Conservation (phyloP, 2,329 filamentous ascomycete species). For the Macrophomina phaseolina region DNA sequence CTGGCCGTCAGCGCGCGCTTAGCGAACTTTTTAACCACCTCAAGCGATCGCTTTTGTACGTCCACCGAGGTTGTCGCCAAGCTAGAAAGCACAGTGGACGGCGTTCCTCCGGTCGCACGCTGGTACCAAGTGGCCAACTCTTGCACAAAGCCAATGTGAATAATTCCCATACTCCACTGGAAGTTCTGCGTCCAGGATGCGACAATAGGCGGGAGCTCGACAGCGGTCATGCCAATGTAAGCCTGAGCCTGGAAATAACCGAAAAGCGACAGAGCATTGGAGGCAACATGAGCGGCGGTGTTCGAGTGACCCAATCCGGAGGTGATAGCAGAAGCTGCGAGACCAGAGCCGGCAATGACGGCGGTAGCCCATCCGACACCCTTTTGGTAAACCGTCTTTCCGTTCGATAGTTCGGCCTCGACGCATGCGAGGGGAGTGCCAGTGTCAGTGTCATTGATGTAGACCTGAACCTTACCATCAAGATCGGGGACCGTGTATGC, state of each 20-base stretch:
- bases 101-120: slow-evolving; percentile 85
- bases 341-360: slow-evolving; percentile 81
- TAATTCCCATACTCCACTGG: slow-evolving; percentile 97
- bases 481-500: slow-evolving; percentile 90
- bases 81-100: slow-evolving; percentile 77
- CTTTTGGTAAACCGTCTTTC: slow-evolving; percentile 86
- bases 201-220: slow-evolving; percentile 84
- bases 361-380: slow-evolving; percentile 91
- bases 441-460: slow-evolving; percentile 73
- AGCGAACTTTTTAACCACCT: slow-evolving; percentile 37
- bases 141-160: slow-evolving; percentile 85
- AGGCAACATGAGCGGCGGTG: slow-evolving; percentile 90
- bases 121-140: slow-evolving; percentile 94
- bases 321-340: slow-evolving; percentile 84
- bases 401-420: slow-evolving; percentile 86
- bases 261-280: slow-evolving; percentile 92
- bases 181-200: slow-evolving; percentile 96
- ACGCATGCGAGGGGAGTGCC: slow-evolving; percentile 78
- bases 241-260: slow-evolving; percentile 94
- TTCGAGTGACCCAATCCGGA: slow-evolving; percentile 92
- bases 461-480: slow-evolving; percentile 82
- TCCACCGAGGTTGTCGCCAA: slow-evolving; percentile 80
- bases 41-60: slow-evolving; percentile 71
- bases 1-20: slow-evolving; percentile 35
- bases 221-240: slow-evolving; percentile 82